Conservation (phyloP, 305 asterid genomes). For the Lippia alba region DNA sequence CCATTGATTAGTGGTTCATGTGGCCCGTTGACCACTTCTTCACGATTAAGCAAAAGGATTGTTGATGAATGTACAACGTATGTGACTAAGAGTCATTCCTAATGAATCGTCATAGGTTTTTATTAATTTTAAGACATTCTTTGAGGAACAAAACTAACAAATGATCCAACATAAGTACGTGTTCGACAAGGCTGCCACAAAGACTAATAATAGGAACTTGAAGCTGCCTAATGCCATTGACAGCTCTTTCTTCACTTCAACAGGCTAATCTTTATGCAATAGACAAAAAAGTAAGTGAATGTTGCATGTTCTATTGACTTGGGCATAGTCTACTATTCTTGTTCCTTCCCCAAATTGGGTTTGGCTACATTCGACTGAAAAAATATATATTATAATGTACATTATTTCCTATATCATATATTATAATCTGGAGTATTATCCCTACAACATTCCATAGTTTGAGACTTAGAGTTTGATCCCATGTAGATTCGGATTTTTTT, state of each 20-base stretch:
- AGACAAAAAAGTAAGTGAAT: not conserved
- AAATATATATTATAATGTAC: not conserved
- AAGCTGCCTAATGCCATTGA: slow-evolving; percentile 33
- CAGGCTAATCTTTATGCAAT: slow-evolving; percentile 20
- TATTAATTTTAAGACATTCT: not conserved
- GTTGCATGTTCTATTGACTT: slow-evolving; percentile 19
- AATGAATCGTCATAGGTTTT: not conserved
- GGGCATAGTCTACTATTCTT: not conserved
- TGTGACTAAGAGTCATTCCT: not conserved
- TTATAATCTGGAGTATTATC: too few species aligned
- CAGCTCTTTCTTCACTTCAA: slow-evolving; percentile 27
- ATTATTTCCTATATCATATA: too few species aligned
- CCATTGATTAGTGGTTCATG: too few species aligned
- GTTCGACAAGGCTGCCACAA: slow-evolving; percentile 7
- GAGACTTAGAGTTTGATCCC: too few species aligned
- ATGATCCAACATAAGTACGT: not conserved
- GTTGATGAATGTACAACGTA: too few species aligned
- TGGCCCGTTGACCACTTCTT: not conserved
- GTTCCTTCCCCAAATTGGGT: not conserved
- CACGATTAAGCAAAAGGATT: too few species aligned
- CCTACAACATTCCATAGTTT: too few species aligned
- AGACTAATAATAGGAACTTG: slow-evolving; percentile 22
- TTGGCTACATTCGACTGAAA: not conserved
- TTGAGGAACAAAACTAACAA: not conserved
- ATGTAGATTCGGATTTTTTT: too few species aligned